Evolutionary conservation across 495 filamentous ascomycete species (phyloP).

Genomic region (Aspergillus leporis): DNA sequence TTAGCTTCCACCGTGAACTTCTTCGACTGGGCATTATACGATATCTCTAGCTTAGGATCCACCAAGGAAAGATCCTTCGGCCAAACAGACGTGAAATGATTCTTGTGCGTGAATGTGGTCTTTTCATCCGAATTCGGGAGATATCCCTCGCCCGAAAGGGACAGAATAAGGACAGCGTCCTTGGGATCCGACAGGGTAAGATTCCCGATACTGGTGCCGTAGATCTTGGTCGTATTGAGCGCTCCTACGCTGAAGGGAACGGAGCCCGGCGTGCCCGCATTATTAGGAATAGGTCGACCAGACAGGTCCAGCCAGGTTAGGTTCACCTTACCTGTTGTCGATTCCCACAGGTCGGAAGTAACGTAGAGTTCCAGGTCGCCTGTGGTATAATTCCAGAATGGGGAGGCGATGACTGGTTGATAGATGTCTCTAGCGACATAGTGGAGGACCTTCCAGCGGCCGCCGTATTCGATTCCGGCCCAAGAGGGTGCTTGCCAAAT

Average conservation of each 20-base stretch:
- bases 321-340: slow-evolving; percentile 32
- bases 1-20: slow-evolving; percentile 60
- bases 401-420: slow-evolving; percentile 59
- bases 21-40: slow-evolving; percentile 32
- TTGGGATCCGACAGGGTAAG: slow-evolving; percentile 36
- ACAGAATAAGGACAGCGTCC: slow-evolving; percentile 56
- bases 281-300: slow-evolving; percentile 31
- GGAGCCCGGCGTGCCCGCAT: slow-evolving; percentile 32
- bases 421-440: slow-evolving; percentile 63
- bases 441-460: slow-evolving; percentile 67
- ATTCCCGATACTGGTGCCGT: slow-evolving; percentile 40
- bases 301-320: slow-evolving; percentile 44
- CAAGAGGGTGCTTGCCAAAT: slow-evolving; percentile 71
- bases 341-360: slow-evolving; percentile 47
- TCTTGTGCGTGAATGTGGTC: slow-evolving; percentile 55
- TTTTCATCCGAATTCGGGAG: slow-evolving; percentile 50
- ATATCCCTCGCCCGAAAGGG: slow-evolving; percentile 51
- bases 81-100: slow-evolving; percentile 54
- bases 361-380: slow-evolving; percentile 60
- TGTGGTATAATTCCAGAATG: slow-evolving; percentile 58
- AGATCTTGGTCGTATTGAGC: slow-evolving; percentile 60
- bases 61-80: slow-evolving; percentile 54
- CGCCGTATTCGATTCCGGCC: slow-evolving; percentile 64
- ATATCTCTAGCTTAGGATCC: slow-evolving; percentile 55
- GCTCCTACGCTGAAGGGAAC: slow-evolving; percentile 55